phyloP scores from a whole-genome alignment of 495 filamentous ascomycete species.

The Lasiosphaeria ovina region DNA sequence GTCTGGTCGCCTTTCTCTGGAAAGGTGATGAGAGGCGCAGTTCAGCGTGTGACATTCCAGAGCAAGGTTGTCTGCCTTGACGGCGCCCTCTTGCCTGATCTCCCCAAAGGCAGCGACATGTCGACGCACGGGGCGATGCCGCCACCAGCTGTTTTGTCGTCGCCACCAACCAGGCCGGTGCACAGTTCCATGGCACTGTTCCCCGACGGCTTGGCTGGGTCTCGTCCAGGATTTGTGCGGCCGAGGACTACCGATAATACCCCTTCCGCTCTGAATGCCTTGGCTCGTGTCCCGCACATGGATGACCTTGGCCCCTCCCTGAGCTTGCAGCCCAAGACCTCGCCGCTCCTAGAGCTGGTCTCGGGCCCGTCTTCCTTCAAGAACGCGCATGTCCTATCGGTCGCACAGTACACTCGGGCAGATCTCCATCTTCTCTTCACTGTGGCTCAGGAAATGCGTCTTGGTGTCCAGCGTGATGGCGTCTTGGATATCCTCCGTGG shows the following conservation, averaged over 20 bases:
- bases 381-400: conserved; percentile 80
- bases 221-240: conserved; percentile 18
- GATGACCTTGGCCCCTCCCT: conserved; percentile 57
- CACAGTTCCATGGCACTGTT: conserved; percentile 37
- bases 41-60: conserved; percentile 78
- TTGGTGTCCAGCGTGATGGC: conserved; percentile 87
- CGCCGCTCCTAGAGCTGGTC: conserved; percentile 63
- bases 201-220: conserved; percentile 19
- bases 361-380: conserved; percentile 76
- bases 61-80: conserved; percentile 75
- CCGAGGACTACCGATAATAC: conserved; percentile 25
- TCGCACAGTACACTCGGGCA: conserved; percentile 78
- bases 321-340: conserved; percentile 38
- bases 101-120: conserved; percentile 69
- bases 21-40: conserved; percentile 66
- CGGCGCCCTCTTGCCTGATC: conserved; percentile 57
- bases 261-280: conserved; percentile 5
- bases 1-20: conserved; percentile 76
- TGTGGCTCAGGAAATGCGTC: conserved; percentile 92
- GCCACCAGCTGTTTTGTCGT: conserved; percentile 42
- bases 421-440: conserved; percentile 93
- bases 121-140: conserved; percentile 64
- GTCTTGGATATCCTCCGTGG: conserved; percentile 84
- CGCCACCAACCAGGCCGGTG: conserved; percentile 53
- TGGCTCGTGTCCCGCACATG: conserved; percentile 22